Evolutionary conservation across 495 filamentous ascomycete genomes (phyloP).

Genomic region (Hypoxylon intermedium): DNA sequence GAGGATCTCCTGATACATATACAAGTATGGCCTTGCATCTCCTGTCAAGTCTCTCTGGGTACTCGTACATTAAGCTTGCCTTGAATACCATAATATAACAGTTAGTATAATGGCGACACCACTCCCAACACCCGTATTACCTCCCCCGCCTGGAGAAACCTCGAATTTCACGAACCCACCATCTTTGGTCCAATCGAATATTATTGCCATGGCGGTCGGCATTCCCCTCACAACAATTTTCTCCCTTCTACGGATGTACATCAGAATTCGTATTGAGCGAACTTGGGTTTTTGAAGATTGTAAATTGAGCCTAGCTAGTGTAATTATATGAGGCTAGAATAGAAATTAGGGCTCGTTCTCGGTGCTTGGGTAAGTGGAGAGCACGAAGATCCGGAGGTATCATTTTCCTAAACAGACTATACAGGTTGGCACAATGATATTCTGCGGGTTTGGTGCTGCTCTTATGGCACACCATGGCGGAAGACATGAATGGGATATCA

Average conservation of each 20-base stretch:
- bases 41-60: too few relatives aligned
- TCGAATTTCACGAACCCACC: slow-evolving; percentile 20
- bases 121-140: slow-evolving; percentile 4
- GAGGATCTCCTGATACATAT: too few relatives aligned
- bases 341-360: not conserved
- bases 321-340: not conserved
- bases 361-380: not conserved
- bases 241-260: slow-evolving; percentile 41
- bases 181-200: slow-evolving; percentile 14
- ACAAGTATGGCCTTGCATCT: too few relatives aligned
- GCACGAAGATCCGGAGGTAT: not conserved
- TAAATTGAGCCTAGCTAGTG: not conserved
- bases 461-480: slow-evolving; percentile 44
- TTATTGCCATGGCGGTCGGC: slow-evolving; percentile 38
- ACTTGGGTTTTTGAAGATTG: slow-evolving; percentile 45
- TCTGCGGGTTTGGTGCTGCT: slow-evolving; percentile 30
- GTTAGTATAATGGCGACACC: not conserved
- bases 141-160: slow-evolving; percentile 20
- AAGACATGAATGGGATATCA: slow-evolving; percentile 47
- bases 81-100: too few relatives aligned
- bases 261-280: slow-evolving; percentile 34
- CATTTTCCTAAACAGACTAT: not conserved
- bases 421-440: slow-evolving; percentile 18
- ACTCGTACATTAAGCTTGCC: too few relatives aligned
- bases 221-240: slow-evolving; percentile 40